Evolutionary conservation across 176 grass and related monocot genomes (phyloP), one percentile per base, ranked within the genome.

Genomic region (Avena atlantica): DNA sequence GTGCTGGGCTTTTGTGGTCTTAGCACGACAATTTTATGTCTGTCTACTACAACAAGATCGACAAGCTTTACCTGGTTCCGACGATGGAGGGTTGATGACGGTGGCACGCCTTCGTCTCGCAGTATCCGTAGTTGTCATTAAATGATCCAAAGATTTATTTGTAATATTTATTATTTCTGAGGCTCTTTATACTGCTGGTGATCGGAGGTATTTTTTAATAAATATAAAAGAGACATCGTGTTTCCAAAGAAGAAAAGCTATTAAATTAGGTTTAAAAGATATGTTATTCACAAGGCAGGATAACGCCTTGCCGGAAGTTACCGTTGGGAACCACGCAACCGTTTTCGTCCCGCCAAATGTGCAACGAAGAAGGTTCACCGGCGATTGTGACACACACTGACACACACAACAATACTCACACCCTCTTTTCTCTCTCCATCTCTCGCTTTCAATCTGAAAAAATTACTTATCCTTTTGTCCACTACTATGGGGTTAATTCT

Each of bases 251-350:
- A 37, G 65, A 69, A 69, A 37, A 15, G 0, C 6, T 3, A 40
- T 40, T 40, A 5, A 21, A 17, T 47, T 47, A 47, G 1, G 45
- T 1, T 47, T 47, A 48, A 48, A 48, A 48, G 9, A 74, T 50
- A 13, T 78, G n/a, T 60, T 23, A 51, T 13, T 42, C 51, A 44
- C 80, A 83, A 76, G 68, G 42, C 17, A 83, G 2, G 19, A 4
- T 49, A 59, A 44, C 45, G 19, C 9, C 27, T 34, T 37, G 59
- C 10, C 6, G 40, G 50, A 87, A 87, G 85, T 78, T 59, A 85
- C 81, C 85, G 81, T 76, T 85, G 81, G 69, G 76, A 88, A 69
- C 81, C 19, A 74, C 56, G 68, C 79, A 78, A 62, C 79, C n/a
- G 61, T 51, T 45, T 60, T 42, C 31, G 14, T 75, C 77, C 78